Evolutionary conservation across 1,284 basidiomycete species (phyloP), one percentile per base, ranked within the genome.

Genomic region (Ganoderma sp.): DNA sequence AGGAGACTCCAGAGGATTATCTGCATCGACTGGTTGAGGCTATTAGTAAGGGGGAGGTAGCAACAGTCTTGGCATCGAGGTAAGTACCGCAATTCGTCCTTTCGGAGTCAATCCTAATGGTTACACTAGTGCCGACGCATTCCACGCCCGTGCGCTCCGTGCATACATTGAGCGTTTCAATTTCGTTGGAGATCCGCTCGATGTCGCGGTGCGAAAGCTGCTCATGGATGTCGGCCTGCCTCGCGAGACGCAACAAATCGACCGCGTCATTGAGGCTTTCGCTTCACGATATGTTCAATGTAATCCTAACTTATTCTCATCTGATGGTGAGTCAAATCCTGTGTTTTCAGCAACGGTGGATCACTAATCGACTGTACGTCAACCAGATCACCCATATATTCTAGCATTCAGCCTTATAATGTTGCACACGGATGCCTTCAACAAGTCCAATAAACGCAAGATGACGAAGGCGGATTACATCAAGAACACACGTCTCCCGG

Each of bases 361-460:
- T 57, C 19, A 37, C 34, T 42, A 12, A 61, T n/a, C 32, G 39
- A 43, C 3, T 32, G 5, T 32, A 3, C 54, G 7, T 37, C 10
- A 22, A 32, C 25, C 66, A 95, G 97, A 99, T 77, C 95, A 98
- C 76, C 93, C 97, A 6, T 99, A 99, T 81, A 94, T 99, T 59
- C 84, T 99, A 54, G 95, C 97, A 15, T 99, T 99, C 81, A 98
- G 97, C 74, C 84, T 99, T 76, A 98, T 99, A 78, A 99, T 99
- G 96, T 85, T 99, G 58, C 97, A 99, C 78, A 99, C 98, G 14
- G 97, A 99, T 78, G 93, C 93, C 1, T 99, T 99, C 85, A 99
- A 99, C 82, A 95, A 92, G 80, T 96, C 95, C 73, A 99, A 98
- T 81, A 98, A 95, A 81, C 91, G 91, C 71, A 99, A 99, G 83